Conservation (phyloP, 257 asterid genomes). For the Plantago elongata region DNA sequence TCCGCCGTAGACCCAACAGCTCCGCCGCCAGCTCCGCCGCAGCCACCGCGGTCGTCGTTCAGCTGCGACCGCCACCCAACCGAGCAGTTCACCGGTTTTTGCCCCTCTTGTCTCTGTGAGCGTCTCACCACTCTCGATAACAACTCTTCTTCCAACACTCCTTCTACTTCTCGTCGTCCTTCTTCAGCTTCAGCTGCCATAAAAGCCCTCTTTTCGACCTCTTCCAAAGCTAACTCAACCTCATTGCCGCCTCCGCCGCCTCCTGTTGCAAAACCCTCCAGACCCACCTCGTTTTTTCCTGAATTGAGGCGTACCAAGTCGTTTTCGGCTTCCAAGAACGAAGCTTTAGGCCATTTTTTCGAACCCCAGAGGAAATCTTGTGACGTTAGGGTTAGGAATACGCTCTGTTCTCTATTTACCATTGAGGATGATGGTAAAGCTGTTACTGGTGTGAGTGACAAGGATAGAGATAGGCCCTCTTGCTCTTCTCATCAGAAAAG, state of each 20-base stretch:
- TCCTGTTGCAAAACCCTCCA: slow-evolving; percentile 45
- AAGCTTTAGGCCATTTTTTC: slow-evolving; percentile 46
- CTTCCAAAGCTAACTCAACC: slow-evolving; percentile 12
- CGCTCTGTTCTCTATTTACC: slow-evolving; percentile 58
- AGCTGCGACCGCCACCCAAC: slow-evolving; percentile 82
- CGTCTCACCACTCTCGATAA: slow-evolving; percentile 69
- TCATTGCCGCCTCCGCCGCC: slow-evolving; percentile 37
- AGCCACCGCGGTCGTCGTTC: slow-evolving; percentile 85
- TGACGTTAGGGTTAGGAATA: slow-evolving; percentile 71
- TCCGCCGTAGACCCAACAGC: slow-evolving; percentile 59
- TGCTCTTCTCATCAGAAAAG: slow-evolving; percentile 5
- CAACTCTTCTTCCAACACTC: slow-evolving; percentile 47
- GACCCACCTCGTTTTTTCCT: slow-evolving; percentile 45
- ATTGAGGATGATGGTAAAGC: slow-evolving; percentile 39
- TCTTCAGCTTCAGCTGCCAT: slow-evolving; percentile 70
- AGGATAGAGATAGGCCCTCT: slow-evolving; percentile 12
- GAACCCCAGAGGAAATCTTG: slow-evolving; percentile 91
- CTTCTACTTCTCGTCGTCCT: slow-evolving; percentile 77
- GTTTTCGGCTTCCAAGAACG: slow-evolving; percentile 82
- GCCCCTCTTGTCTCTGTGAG: slow-evolving; percentile 87
- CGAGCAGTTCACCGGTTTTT: slow-evolving; percentile 78
- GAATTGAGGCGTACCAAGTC: slow-evolving; percentile 85
- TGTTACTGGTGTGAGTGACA: slow-evolving; percentile 3
- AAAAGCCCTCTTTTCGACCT: slow-evolving; percentile 54
- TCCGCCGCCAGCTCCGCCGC: slow-evolving; percentile 78